A percentile compares a stretch with the other conserved stretches of the same genome.
These are phyloP conservation scores for Jackrogersella minutella DNA, from an alignment of 495 filamentous ascomycete genomes.

Conservation along the genomic window DNA sequence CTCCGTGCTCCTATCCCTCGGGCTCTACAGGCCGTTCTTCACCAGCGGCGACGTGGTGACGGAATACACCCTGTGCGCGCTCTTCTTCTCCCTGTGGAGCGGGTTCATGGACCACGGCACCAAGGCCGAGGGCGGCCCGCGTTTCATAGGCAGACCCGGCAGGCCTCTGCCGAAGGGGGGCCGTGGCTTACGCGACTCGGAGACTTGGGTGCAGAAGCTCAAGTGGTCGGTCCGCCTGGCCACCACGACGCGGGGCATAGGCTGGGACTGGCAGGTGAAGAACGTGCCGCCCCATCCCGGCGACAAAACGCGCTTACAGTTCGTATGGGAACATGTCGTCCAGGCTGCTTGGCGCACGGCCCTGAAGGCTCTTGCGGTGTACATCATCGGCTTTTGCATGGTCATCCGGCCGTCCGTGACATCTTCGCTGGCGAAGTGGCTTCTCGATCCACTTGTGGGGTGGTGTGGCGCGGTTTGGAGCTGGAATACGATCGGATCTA, in stretches of 20 bases:
- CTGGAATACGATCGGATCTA: conserved; percentile 12
- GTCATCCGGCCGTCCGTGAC: neutral
- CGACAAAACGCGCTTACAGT: neutral
- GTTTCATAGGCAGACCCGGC: neutral
- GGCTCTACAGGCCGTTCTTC: neutral
- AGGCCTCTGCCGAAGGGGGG: neutral
- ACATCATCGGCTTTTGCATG: conserved; percentile 13
- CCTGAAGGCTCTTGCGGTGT: conserved; percentile 13
- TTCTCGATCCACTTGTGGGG: neutral
- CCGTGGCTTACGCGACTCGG: conserved; percentile 4
- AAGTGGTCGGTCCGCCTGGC: conserved; percentile 21
- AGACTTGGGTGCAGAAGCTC: conserved; percentile 23
- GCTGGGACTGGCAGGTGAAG: conserved; percentile 43
- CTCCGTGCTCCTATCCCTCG: neutral
- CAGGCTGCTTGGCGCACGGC: conserved; percentile 3
- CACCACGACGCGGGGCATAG: conserved; percentile 30
- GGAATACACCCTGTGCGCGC: neutral
- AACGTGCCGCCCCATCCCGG: conserved; percentile 25
- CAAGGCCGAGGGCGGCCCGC: neutral
- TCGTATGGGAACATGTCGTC: neutral
- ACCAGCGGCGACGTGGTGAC: conserved; percentile 8
- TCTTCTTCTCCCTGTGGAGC: neutral
- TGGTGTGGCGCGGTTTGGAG: conserved; percentile 22
- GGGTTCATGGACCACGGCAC: conserved; percentile 1
- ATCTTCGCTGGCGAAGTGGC: neutral